Percentiles rank a stretch among this genome's conserved stretches.
Conservation (phyloP, 2,329 filamentous ascomycete genomes). For the Penicillium janthinellum region DNA sequence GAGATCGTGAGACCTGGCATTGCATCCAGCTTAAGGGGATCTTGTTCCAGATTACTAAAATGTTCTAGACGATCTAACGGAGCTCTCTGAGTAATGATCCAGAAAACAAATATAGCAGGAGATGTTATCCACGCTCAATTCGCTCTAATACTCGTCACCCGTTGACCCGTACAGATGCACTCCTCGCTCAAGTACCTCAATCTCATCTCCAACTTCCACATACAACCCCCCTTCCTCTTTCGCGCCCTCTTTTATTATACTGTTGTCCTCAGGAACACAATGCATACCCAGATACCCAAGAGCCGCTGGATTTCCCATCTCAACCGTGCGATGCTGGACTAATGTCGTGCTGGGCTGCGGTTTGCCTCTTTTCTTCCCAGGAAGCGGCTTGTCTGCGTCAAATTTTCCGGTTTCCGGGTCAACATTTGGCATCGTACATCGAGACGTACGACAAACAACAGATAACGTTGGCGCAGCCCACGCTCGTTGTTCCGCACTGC, state of each 20-base stretch:
- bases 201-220: neutral
- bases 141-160: neutral
- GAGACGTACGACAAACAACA: neutral
- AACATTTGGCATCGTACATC: neutral
- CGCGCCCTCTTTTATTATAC: neutral
- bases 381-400: neutral
- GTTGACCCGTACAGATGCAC: neutral
- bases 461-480: neutral
- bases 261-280: constrained; percentile 1
- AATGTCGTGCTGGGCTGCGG: neutral
- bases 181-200: neutral
- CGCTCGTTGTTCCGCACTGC: neutral
- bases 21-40: too few species aligned
- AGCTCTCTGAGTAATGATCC: too few species aligned
- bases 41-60: too few species aligned
- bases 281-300: constrained; percentile 1
- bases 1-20: neutral
- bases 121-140: neutral
- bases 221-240: neutral
- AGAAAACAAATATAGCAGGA: too few species aligned
- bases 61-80: too few species aligned
- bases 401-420: neutral
- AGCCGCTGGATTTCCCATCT: neutral
- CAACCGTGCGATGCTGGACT: neutral
- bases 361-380: neutral